These are phyloP conservation scores for Kazachstania viticola DNA, from an alignment of 805 yeast genomes.

Conservation along the genomic window DNA sequence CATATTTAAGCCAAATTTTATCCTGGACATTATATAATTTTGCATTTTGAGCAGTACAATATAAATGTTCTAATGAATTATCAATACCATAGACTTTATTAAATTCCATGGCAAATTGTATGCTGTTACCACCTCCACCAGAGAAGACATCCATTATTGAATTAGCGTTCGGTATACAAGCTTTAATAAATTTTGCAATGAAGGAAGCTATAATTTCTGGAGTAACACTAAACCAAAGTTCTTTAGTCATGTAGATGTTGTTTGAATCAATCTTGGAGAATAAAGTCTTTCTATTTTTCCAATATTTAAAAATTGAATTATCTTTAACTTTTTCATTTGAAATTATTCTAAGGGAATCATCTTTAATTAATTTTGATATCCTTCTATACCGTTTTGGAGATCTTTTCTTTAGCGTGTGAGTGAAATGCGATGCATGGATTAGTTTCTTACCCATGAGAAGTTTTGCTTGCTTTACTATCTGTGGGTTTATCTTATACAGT, in stretches of 20 bases:
- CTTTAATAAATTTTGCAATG: slow-evolving; percentile 40
- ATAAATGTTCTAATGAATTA: slow-evolving; percentile 43
- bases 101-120: slow-evolving; percentile 58
- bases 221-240: slow-evolving; percentile 81
- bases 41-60: slow-evolving; percentile 59
- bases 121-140: slow-evolving; percentile 83
- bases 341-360: slow-evolving; percentile 10
- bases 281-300: slow-evolving; percentile 48
- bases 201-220: slow-evolving; percentile 64
- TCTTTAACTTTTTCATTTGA: slow-evolving; percentile 10
- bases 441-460: slow-evolving; percentile 10
- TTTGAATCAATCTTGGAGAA: slow-evolving; percentile 61
- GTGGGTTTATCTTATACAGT: no score
- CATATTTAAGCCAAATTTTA: slow-evolving; percentile 36
- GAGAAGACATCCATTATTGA: slow-evolving; percentile 59
- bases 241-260: slow-evolving; percentile 47
- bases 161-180: slow-evolving; percentile 38
- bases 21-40: slow-evolving; percentile 45
- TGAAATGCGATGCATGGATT: slow-evolving; percentile 7
- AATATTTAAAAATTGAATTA: slow-evolving; percentile 34
- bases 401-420: slow-evolving; percentile 4
- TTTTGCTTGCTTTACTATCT: no score
- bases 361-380: slow-evolving; percentile 5
- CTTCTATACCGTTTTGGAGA: slow-evolving; percentile 7
- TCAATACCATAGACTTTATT: slow-evolving; percentile 53